Evolutionary conservation across 352 stramenopile genomes (phyloP).

Genomic region (Pythium insidiosum): DNA sequence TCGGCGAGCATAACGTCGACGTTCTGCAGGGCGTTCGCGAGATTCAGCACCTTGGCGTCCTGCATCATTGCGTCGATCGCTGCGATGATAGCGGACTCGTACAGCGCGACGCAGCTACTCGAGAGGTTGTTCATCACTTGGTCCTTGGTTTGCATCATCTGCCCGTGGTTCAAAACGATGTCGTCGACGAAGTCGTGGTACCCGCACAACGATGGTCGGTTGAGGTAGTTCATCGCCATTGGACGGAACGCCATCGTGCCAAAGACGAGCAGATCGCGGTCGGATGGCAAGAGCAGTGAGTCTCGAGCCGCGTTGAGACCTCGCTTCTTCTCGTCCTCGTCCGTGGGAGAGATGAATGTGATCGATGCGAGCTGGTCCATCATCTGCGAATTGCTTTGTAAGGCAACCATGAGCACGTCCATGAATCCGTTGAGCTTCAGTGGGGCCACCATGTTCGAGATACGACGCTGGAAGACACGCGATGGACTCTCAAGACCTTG

Average conservation of each 20-base stretch:
- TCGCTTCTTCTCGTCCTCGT: constrained; percentile 30
- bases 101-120: constrained; percentile 29
- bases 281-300: constrained; percentile 22
- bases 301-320: constrained; percentile 18
- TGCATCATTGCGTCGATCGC: constrained; percentile 25
- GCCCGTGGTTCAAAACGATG: constrained; percentile 31
- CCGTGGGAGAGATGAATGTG: constrained; percentile 34
- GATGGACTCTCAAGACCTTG: constrained; percentile 19
- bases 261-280: constrained; percentile 20
- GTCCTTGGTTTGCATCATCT: constrained; percentile 26
- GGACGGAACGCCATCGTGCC: constrained; percentile 20
- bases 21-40: constrained; percentile 29
- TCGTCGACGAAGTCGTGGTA: constrained; percentile 58
- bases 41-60: constrained; percentile 17
- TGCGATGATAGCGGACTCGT: constrained; percentile 31
- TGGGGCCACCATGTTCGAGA: constrained; percentile 29
- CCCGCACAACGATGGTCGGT: constrained; percentile 25
- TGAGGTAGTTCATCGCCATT: constrained; percentile 34
- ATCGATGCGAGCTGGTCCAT: constrained; percentile 33
- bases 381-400: constrained; percentile 32
- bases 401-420: constrained; percentile 25
- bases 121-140: constrained; percentile 45
- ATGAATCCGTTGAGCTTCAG: constrained; percentile 30
- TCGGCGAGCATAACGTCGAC: constrained; percentile 38
- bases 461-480: constrained; percentile 25